Base-by-base conservation (phyloP, 306 rosid species). In the Glycyrrhiza uralensis region DNA sequence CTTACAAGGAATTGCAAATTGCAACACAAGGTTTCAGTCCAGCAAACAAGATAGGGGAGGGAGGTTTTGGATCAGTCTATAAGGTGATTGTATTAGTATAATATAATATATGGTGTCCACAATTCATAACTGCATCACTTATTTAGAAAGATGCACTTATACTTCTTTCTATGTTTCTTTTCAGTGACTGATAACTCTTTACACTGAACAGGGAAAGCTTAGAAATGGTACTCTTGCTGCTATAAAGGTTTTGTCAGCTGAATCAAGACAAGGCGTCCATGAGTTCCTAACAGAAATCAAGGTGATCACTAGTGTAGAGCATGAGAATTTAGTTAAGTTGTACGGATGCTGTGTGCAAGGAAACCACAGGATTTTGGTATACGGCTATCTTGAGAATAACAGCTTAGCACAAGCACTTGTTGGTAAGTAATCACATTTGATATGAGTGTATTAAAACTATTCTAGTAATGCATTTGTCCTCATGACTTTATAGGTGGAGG, bases 11-110 rank as follows among this genome's bases (percentile, higher is more conserved):
- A 63, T 72, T 92, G 80, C 81, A 10, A 60, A 75, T 42, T 50
- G 96, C 91, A 46, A 84, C 96, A 0, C 72, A 77, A 44, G 76
- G 77, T 79, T 90, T 90, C 69, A 74, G 86, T 65, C 28, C 20
- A 2, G 81, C 57, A 57, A 86, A 86, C 74, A 88, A 82, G 82
- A 83, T 90, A 67, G 96, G 93, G 41, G 79, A 86, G 78, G 96
- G 96, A 46, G 96, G 96, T 71, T 92, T 92, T 78, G 97, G 97
- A 66, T 81, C 86, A 2, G 97, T 92, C 76, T 89, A 87, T 85
- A 92, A 89, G 97, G 97, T 91, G 74, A 72, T 52, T 36, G 15
- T 66, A 24, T 4, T 18, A 33, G 23, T 54, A 41, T 30, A n/a
- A n/a, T n/a, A n/a, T n/a, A n/a, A n/a, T n/a, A 30, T 3, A 30